A percentile compares a stretch with the other conserved stretches of the same genome.
Evolutionary conservation across 805 yeast genomes (phyloP).

Genomic region (Blastobotrys americana): DNA sequence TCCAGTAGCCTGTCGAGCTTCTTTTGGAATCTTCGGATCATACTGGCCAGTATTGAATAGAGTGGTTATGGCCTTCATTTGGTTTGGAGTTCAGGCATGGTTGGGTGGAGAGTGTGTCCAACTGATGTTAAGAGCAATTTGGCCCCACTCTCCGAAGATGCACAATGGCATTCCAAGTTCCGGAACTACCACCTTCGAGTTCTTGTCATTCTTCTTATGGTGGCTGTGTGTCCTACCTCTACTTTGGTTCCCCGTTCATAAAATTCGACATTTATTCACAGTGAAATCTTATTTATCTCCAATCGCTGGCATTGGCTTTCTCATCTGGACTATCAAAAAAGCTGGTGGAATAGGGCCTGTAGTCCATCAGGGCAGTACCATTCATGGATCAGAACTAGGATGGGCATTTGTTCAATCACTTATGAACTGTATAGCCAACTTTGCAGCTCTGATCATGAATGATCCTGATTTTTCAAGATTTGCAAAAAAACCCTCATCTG

Average conservation of each 20-base stretch:
- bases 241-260: constrained; percentile 75
- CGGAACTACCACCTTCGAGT: constrained; percentile 63
- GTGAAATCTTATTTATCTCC: constrained; percentile 74
- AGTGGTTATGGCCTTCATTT: constrained; percentile 77
- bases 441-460: constrained; percentile 81
- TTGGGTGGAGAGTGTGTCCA: constrained; percentile 79
- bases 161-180: constrained; percentile 48
- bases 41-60: constrained; percentile 85
- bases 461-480: constrained; percentile 88
- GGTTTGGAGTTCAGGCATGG: constrained; percentile 86
- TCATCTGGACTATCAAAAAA: constrained; percentile 76
- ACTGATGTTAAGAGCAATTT: constrained; percentile 68
- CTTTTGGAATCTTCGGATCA: constrained; percentile 83
- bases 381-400: constrained; percentile 56
- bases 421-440: constrained; percentile 78
- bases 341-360: constrained; percentile 76
- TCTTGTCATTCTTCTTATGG: constrained; percentile 70
- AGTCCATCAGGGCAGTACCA: constrained; percentile 45
- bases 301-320: constrained; percentile 72
- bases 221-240: constrained; percentile 78
- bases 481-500: constrained; percentile 49
- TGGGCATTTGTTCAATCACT: constrained; percentile 79
- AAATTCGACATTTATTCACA: constrained; percentile 75
- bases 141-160: constrained; percentile 38
- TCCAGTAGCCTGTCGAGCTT: constrained; percentile 73